Evolutionary conservation across 2,329 filamentous ascomycete genomes (phyloP).

Genomic region (Sporothrix pallida): DNA sequence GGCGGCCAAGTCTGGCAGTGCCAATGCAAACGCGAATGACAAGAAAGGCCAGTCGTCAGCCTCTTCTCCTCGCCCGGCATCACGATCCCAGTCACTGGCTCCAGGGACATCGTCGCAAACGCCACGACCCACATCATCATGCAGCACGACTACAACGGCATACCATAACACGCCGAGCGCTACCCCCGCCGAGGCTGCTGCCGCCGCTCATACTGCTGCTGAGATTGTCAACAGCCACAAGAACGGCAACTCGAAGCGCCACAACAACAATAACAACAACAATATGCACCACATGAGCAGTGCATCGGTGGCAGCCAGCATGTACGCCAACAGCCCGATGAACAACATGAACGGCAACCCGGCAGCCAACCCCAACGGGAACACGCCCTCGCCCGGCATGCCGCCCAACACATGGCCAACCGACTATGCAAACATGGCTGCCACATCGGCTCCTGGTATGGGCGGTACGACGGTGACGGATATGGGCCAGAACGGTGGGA

Average conservation of each 20-base stretch:
- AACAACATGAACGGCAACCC: constrained; percentile 35
- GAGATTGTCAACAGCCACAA: constrained; percentile 39
- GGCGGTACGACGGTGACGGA: background rate
- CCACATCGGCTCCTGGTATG: constrained; percentile 41
- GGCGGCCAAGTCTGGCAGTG: background rate
- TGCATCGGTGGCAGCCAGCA: constrained; percentile 39
- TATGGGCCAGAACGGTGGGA: constrained; percentile 1
- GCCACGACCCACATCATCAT: constrained; percentile 34
- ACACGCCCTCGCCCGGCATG: constrained; percentile 52
- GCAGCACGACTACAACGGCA: constrained; percentile 32
- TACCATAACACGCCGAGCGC: constrained; percentile 37
- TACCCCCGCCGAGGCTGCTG: constrained; percentile 37
- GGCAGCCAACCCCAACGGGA: background rate
- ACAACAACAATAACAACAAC: constrained; percentile 14
- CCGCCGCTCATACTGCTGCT: constrained; percentile 36
- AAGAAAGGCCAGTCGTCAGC: background rate
- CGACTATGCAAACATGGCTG: constrained; percentile 46
- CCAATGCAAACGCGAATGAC: background rate
- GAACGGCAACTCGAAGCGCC: constrained; percentile 10
- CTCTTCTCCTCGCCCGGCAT: constrained; percentile 22
- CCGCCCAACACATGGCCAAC: constrained; percentile 53
- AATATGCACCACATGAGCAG: constrained; percentile 13
- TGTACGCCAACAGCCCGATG: constrained; percentile 51
- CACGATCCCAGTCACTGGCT: constrained; percentile 25
- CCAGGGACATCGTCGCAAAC: constrained; percentile 20